Base-by-base conservation (phyloP, 2,329 filamentous ascomycete genomes). In the Aspergillus niger region DNA sequence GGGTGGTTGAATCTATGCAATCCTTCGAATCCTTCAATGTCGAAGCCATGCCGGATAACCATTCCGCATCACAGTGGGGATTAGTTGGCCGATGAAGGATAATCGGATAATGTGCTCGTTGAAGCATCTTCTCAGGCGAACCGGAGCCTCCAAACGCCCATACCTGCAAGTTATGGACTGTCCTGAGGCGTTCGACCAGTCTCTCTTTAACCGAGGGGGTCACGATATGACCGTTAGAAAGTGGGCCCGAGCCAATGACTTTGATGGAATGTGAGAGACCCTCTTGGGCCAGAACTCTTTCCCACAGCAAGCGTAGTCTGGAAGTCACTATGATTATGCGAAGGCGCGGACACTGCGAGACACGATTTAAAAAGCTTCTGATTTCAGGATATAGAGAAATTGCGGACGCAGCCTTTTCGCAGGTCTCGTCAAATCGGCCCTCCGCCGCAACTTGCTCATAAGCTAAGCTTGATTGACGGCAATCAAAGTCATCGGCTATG, bases 131-230 rank as follows among this genome's bases (percentile, higher is more conserved):
- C 17, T 89, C 41, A 64, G 89, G 86, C 5, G 87, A 61, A 0
- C 77, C 77, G 63, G 85, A 85, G 65, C 88, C 85, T n/a, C 86
- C 86, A 64, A 89, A 85, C 0, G 84, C 86, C 69, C 76, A 81
- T 17, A 87, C 81, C 41, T 78, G 70, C 28, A 78, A 48, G 0
- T 72, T 3, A 43, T 80, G 63, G 0, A 5, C n/a, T 17, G 17
- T 0, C 74, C 26, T 55, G 71, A 73, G 20, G 88, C 68, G 11
- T 68, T 73, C 1, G 1, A 86, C 82, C 24, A 88, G 44, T 0
- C 65, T 66, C 1, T 73, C 80, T 69, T 89, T 89, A 20, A 83
- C 71, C 0, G 61, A 65, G 6, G 80, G 73, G 0, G 82, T 85
- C 26, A 89, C 76, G 11, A 88, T 78, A 26, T 81, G 76, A 0